Percentiles rank a stretch among this genome's conserved stretches.
Evolutionary conservation across 192 early-diverging fungal genomes (phyloP).

Genomic region (Gryganskiella cystojenkinii): DNA sequence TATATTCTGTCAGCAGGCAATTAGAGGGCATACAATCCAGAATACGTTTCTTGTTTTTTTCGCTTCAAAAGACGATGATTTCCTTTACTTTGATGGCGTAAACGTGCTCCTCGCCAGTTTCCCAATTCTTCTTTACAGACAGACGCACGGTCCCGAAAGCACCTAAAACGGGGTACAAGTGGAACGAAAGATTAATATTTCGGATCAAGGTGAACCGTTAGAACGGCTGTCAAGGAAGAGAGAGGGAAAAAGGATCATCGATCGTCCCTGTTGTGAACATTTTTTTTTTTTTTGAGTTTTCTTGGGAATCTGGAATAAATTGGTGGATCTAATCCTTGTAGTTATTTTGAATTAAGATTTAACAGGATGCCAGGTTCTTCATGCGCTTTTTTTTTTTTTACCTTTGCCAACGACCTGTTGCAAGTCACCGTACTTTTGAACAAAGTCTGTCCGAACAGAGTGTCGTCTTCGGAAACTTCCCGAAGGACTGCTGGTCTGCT

Average conservation of each 20-base stretch:
- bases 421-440: constrained; percentile 41
- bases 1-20: not conserved
- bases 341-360: too few species aligned
- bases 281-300: not conserved
- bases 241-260: not conserved
- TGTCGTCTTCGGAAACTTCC: constrained; percentile 1
- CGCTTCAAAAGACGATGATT: too few species aligned
- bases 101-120: constrained; percentile 10
- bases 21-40: not conserved
- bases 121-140: constrained; percentile 4
- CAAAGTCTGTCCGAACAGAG: constrained; percentile 24
- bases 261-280: not conserved
- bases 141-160: constrained; percentile 15
- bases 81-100: constrained; percentile 18
- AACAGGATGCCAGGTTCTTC: too few species aligned
- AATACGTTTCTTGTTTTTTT: too few species aligned
- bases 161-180: not conserved
- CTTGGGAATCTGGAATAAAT: constrained; percentile 1
- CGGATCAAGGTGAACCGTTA: not conserved
- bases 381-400: not conserved
- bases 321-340: too few species aligned
- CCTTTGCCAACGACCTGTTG: constrained; percentile 49
- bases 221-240: not conserved
- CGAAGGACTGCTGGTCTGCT: constrained; percentile 12
- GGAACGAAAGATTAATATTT: not conserved